Evolutionary conservation across 2,329 filamentous ascomycete species (phyloP).

Genomic region (Huntiella moniliformis): DNA sequence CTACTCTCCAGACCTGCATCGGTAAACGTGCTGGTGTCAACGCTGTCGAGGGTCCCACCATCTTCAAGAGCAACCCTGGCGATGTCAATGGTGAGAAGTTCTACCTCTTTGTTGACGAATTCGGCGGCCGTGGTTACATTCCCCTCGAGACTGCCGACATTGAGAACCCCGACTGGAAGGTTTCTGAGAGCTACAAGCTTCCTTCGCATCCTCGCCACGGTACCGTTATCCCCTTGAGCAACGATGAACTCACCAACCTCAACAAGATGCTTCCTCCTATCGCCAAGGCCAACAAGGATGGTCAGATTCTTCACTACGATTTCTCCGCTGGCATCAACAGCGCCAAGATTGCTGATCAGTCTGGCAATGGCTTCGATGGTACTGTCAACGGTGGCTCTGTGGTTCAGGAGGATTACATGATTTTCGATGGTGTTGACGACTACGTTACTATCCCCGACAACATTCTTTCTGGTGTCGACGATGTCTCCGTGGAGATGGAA

Average conservation of each 20-base stretch:
- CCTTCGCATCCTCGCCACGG: constrained; percentile 33
- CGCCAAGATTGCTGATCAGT: constrained; percentile 12
- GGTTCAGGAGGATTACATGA: constrained; percentile 12
- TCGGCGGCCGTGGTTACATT: constrained; percentile 30
- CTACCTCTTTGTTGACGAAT: constrained; percentile 38
- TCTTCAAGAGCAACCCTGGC: constrained; percentile 29
- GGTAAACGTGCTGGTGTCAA: constrained; percentile 28
- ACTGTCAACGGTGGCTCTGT: constrained; percentile 13
- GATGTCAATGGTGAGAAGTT: constrained; percentile 33
- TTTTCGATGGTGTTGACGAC: constrained; percentile 15
- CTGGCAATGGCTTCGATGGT: constrained; percentile 14
- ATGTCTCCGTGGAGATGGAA: constrained; percentile 13
- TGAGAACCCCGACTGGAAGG: constrained; percentile 27
- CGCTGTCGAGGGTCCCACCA: constrained; percentile 31
- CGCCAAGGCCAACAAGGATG: constrained; percentile 10
- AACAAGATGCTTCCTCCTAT: constrained; percentile 12
- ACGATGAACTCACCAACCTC: constrained; percentile 22
- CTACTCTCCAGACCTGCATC: constrained; percentile 27
- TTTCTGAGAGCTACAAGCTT: constrained; percentile 26
- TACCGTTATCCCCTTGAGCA: constrained; percentile 32
- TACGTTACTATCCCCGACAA: constrained; percentile 14
- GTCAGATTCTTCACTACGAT: constrained; percentile 14
- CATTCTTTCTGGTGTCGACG: constrained; percentile 12
- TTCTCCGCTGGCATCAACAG: constrained; percentile 11
- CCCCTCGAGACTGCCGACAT: constrained; percentile 32